Conservation (phyloP, 305 asterid genomes). For the Stenogyne calaminthoides region DNA sequence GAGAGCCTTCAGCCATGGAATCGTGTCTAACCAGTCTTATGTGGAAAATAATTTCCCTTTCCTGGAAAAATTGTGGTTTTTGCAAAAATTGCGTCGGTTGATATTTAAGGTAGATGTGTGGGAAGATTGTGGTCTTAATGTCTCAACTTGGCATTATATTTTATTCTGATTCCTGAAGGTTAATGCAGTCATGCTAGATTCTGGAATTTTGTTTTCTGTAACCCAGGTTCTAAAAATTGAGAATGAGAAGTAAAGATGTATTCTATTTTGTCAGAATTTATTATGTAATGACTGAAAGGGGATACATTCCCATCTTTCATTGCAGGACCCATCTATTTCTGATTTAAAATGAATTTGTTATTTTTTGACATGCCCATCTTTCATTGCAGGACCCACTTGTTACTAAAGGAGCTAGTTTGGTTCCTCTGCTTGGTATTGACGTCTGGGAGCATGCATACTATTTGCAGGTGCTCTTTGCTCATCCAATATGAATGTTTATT, state of each 20-base stretch:
- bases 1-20: neutral
- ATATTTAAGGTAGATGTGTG: neutral
- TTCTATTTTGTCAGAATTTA: neutral
- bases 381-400: conserved; percentile 81
- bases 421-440: conserved; percentile 90
- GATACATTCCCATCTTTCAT: too few relatives aligned
- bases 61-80: neutral
- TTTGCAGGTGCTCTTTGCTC: conserved; percentile 56
- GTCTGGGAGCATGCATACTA: conserved; percentile 98
- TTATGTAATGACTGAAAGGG: neutral
- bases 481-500: neutral
- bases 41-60: neutral
- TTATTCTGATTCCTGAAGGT: conserved; percentile 5
- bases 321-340: neutral
- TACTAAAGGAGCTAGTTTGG: conserved; percentile 77
- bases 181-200: conserved; percentile 1
- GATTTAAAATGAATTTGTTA: neutral
- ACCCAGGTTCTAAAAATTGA: conserved; percentile 4
- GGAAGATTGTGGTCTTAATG: neutral
- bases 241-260: conserved; percentile 6
- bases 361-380: conserved; percentile 1
- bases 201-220: neutral
- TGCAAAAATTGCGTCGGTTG: neutral
- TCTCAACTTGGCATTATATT: neutral
- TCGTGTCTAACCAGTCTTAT: neutral